phyloP scores from a whole-genome alignment of 2,329 filamentous ascomycete genomes.

The Cryphonectria parasitica region DNA sequence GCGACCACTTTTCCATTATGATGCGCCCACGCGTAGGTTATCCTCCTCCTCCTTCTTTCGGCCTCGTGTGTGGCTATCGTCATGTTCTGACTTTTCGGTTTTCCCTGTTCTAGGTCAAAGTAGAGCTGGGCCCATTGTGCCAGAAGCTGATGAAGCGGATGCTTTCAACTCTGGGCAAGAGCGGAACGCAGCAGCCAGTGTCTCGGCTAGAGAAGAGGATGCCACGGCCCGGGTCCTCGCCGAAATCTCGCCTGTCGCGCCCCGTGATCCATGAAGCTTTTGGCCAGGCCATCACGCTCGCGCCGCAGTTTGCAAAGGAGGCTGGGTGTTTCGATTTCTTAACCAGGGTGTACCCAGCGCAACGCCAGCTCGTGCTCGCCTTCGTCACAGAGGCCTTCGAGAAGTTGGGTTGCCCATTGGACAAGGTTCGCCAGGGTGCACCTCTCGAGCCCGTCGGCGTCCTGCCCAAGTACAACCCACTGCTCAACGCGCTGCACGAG shows the following conservation, averaged over 20 bases:
- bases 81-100: background rate
- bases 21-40: conserved; percentile 7
- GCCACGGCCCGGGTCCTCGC: background rate
- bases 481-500: conserved; percentile 21
- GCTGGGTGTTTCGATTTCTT: conserved; percentile 32
- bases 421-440: background rate
- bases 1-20: conserved; percentile 18
- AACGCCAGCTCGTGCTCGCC: conserved; percentile 37
- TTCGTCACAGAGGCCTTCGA: conserved; percentile 40
- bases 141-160: background rate
- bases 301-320: background rate
- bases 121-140: background rate
- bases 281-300: background rate
- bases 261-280: background rate
- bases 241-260: background rate
- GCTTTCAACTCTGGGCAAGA: background rate
- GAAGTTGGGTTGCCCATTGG: conserved; percentile 35
- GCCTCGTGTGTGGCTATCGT: background rate
- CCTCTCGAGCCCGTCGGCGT: background rate
- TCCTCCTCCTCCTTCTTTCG: background rate
- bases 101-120: background rate
- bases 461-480: background rate
- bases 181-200: background rate
- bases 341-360: conserved; percentile 34
- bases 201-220: background rate